phyloP scores from a whole-genome alignment of 2,329 filamentous ascomycete genomes.

The Sclerotinia sclerotiorum region DNA sequence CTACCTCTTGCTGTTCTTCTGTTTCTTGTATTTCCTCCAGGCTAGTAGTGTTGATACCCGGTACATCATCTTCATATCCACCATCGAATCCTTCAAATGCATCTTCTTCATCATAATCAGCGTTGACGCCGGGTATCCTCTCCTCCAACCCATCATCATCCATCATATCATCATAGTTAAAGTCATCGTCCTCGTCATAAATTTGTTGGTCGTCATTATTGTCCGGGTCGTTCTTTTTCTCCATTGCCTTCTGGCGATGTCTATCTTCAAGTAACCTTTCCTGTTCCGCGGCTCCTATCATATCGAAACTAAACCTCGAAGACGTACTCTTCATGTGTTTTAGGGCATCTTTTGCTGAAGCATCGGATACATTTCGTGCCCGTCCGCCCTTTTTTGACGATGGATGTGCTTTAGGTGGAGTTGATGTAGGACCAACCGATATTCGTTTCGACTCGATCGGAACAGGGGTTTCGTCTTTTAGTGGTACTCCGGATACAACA shows the following conservation, averaged over 20 bases:
- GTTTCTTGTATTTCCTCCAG: constrained; percentile 40
- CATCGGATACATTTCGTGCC: constrained; percentile 54
- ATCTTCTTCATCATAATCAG: constrained; percentile 43
- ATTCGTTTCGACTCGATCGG: constrained; percentile 30
- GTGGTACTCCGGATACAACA: constrained; percentile 33
- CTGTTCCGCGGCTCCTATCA: constrained; percentile 66
- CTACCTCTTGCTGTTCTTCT: constrained; percentile 40
- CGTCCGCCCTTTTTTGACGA: constrained; percentile 34
- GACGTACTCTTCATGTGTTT: constrained; percentile 74
- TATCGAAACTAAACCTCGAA: constrained; percentile 79
- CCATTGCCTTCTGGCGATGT: constrained; percentile 65
- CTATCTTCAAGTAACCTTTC: constrained; percentile 71
- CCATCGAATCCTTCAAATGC: constrained; percentile 27
- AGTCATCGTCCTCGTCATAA: constrained; percentile 56
- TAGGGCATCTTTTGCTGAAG: constrained; percentile 50
- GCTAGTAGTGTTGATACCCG: constrained; percentile 25
- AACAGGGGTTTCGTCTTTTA: constrained; percentile 28
- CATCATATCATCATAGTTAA: constrained; percentile 56
- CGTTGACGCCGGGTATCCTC: constrained; percentile 59
- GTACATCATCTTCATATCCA: constrained; percentile 30
- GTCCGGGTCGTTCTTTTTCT: constrained; percentile 50
- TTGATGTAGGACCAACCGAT: constrained; percentile 35
- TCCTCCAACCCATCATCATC: constrained; percentile 62
- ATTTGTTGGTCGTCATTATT: constrained; percentile 39
- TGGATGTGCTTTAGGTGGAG: constrained; percentile 31